Evolutionary conservation across 345 rosid species (phyloP), one percentile per base, ranked within the genome.

Genomic region (Citrus reticulata): DNA sequence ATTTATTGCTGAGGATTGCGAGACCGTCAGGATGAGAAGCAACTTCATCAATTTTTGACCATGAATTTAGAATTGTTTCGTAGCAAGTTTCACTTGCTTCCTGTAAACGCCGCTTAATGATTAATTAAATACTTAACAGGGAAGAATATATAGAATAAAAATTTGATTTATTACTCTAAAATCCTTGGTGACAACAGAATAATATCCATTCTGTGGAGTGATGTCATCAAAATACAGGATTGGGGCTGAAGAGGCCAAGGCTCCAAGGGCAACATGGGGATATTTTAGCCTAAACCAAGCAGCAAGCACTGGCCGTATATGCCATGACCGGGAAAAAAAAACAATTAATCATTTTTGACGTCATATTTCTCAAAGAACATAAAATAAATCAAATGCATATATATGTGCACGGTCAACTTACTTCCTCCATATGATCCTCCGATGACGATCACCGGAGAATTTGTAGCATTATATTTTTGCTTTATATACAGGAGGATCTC

Each of bases 371-470:
- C 5, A 57, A n/a, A 32, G 9, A 37, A 30, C 4, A 51, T 51
- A 11, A 11, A 46, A 46, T 3, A 46, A 46, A 10, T 11, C 16
- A 46, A 46, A 11, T 46, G 17, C 51, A 42, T 46, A 11, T 46
- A 11, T 46, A 46, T 11, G 16, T 11, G 51, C 16, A 51, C 0
- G 1, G 29, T 27, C 16, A 4, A 75, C 81, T 71, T 90, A 92
- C 97, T 92, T 90, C 97, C 97, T 11, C 94, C 92, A 4, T 91
- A 92, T 11, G 94, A 92, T 82, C 92, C 97, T 77, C 94, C 94
- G 1, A 86, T 17, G 51, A 91, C 94, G 32, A 92, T 88, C 13
- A 89, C 90, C 9, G 93, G 97, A 70, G 88, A 86, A 75, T 80
- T 70, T 29, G 70, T 42, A 32, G 93, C 88, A 8, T 74, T 11